Conservation (phyloP, 306 rosid genomes). For the Amphicarpaea edgeworthii region DNA sequence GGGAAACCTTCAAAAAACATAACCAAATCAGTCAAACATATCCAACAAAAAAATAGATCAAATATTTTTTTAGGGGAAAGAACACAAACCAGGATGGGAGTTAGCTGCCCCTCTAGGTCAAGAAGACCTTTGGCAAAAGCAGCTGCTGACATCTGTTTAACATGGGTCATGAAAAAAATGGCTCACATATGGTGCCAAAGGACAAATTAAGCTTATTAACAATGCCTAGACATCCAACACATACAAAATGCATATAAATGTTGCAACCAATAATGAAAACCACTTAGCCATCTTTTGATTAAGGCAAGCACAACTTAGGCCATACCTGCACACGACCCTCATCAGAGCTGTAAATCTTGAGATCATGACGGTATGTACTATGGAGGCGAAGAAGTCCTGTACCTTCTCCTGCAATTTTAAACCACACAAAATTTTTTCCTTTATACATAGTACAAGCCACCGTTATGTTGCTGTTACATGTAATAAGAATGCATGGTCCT, state of each 20-base stretch:
- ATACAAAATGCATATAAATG: constrained; percentile 23
- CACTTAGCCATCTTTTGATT: constrained; percentile 25
- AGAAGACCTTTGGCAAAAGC: constrained; percentile 99
- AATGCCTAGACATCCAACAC: constrained; percentile 28
- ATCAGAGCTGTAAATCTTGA: constrained; percentile 97
- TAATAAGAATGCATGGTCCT: constrained; percentile 23
- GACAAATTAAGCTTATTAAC: constrained; percentile 32
- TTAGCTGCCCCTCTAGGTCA: constrained; percentile 95
- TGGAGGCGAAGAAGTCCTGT: constrained; percentile 98
- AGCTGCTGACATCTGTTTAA: constrained; percentile 98
- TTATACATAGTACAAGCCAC: constrained; percentile 40
- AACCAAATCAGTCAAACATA: constrained; percentile 50
- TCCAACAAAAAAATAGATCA: constrained; percentile 39
- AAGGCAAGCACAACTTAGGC: constrained; percentile 8
- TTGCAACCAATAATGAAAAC: constrained; percentile 21
- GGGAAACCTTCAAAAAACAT: constrained; percentile 77
- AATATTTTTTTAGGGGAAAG: constrained; percentile 41
- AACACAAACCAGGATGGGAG: constrained; percentile 91
- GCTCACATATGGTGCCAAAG: constrained; percentile 43
- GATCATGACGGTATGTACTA: constrained; percentile 97
- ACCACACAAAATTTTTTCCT: constrained; percentile 39
- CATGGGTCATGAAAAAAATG: constrained; percentile 43
- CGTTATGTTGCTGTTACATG: constrained; percentile 34
- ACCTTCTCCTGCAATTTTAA: constrained; percentile 84
- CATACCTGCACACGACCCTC: constrained; percentile 99